phyloP scores from a whole-genome alignment of 345 rosid genomes.

The Eucalyptus shirleyi region DNA sequence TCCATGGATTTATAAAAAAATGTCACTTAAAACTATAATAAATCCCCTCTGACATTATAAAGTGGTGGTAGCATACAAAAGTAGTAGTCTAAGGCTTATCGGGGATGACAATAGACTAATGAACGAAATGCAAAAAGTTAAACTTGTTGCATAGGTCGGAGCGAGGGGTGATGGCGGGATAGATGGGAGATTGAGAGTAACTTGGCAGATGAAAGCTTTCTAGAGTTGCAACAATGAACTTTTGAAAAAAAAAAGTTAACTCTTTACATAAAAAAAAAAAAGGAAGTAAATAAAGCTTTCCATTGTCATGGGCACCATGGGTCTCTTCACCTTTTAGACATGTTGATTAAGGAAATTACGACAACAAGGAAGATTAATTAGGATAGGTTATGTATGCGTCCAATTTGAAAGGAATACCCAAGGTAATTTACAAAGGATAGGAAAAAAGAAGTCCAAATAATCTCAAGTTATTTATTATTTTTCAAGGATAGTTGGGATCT shows the following conservation, averaged over 20 bases:
- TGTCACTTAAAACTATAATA: rapidly evolving
- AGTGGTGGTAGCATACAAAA: neutral
- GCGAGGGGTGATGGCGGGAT: neutral
- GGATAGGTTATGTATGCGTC: rapidly evolving
- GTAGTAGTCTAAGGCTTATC: neutral
- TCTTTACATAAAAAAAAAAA: no score
- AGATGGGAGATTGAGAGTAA: neutral
- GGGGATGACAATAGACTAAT: neutral
- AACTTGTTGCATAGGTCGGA: neutral
- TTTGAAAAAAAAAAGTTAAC: neutral
- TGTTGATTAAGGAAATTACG: neutral
- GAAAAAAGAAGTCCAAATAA: no score
- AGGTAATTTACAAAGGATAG: neutral
- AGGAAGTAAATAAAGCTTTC: neutral
- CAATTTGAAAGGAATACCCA: rapidly evolving
- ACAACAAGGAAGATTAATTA: rapidly evolving
- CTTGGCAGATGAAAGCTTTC: neutral
- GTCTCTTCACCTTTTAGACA: neutral
- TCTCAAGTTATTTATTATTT: no score
- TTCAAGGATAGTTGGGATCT: neutral
- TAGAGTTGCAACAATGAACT: neutral
- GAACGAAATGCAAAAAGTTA: neutral
- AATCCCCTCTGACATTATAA: neutral
- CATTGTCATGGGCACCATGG: neutral
- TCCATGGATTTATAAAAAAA: neutral